Conservation (phyloP, 2,329 filamentous ascomycete genomes). For the Exserohilum turcica region DNA sequence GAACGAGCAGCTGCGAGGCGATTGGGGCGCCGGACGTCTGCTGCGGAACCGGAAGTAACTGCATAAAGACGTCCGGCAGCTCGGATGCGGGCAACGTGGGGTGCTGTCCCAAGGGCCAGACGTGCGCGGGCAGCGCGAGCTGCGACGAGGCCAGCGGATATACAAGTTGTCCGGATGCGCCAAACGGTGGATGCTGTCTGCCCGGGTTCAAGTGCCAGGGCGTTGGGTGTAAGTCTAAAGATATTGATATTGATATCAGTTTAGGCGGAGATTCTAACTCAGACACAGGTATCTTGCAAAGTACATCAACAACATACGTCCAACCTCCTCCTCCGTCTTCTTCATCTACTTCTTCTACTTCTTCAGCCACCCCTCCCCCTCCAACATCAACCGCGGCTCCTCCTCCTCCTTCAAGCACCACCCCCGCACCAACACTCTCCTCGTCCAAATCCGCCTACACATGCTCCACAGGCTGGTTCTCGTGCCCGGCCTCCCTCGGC, state of each 20-base stretch:
- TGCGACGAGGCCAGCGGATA: constrained; percentile 65
- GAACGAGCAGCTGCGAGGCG: constrained; percentile 66
- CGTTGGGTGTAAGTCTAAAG: constrained; percentile 66
- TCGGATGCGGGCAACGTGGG: constrained; percentile 72
- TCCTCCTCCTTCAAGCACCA: constrained; percentile 17
- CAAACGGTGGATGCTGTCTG: constrained; percentile 78
- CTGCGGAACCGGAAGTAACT: constrained; percentile 69
- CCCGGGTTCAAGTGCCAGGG: constrained; percentile 71
- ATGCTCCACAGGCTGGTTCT: constrained; percentile 53
- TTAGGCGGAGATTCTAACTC: background rate
- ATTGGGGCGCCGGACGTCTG: constrained; percentile 74
- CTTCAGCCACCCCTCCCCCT: constrained; percentile 36
- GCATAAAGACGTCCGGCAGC: constrained; percentile 54
- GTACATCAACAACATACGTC: constrained; percentile 39
- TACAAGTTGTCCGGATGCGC: constrained; percentile 65
- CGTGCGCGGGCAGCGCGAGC: constrained; percentile 67
- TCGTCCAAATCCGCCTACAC: constrained; percentile 30
- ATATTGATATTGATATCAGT: no score
- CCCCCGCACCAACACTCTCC: constrained; percentile 12
- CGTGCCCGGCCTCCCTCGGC: constrained; percentile 54
- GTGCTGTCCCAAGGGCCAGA: constrained; percentile 71
- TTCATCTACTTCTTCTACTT: no score
- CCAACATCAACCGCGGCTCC: constrained; percentile 45
- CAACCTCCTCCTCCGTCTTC: constrained; percentile 32
- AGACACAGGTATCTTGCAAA: constrained; percentile 32